Conservation (phyloP, 2,329 filamentous ascomycete genomes). For the Cadophora gregata region DNA sequence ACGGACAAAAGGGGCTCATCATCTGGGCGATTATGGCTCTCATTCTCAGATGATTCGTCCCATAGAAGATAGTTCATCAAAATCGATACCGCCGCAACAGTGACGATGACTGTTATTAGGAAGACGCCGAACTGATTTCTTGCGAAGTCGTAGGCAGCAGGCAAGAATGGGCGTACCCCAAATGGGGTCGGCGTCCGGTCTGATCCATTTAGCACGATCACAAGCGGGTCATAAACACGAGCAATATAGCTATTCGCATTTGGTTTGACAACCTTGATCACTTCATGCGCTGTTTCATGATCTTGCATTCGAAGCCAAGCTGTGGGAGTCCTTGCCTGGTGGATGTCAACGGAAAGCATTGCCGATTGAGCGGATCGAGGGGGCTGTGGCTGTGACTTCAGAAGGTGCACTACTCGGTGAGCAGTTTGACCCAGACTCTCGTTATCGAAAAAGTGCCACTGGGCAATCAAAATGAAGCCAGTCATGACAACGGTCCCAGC, state of each 20-base stretch:
- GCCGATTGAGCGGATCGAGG: slow-evolving; percentile 41
- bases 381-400: slow-evolving; percentile 23
- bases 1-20: slow-evolving; percentile 61
- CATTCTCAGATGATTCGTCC: slow-evolving; percentile 56
- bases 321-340: slow-evolving; percentile 76
- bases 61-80: slow-evolving; percentile 78
- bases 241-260: slow-evolving; percentile 74
- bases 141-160: slow-evolving; percentile 71
- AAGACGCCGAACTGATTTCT: slow-evolving; percentile 65
- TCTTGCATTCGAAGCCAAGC: slow-evolving; percentile 81
- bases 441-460: slow-evolving; percentile 78
- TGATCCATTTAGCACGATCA: slow-evolving; percentile 73
- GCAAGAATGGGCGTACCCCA: slow-evolving; percentile 54
- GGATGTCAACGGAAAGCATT: slow-evolving; percentile 63
- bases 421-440: slow-evolving; percentile 52
- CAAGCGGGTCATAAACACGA: slow-evolving; percentile 74
- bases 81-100: slow-evolving; percentile 68
- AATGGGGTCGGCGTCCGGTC: slow-evolving; percentile 62
- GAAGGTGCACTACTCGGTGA: slow-evolving; percentile 44
- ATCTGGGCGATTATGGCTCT: slow-evolving; percentile 51
- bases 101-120: slow-evolving; percentile 64
- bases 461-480: slow-evolving; percentile 73
- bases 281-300: slow-evolving; percentile 77
- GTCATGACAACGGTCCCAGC: slow-evolving; percentile 77
- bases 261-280: slow-evolving; percentile 78